Evolutionary conservation across 2,329 filamentous ascomycete genomes (phyloP).

Genomic region (Amphichorda felina): DNA sequence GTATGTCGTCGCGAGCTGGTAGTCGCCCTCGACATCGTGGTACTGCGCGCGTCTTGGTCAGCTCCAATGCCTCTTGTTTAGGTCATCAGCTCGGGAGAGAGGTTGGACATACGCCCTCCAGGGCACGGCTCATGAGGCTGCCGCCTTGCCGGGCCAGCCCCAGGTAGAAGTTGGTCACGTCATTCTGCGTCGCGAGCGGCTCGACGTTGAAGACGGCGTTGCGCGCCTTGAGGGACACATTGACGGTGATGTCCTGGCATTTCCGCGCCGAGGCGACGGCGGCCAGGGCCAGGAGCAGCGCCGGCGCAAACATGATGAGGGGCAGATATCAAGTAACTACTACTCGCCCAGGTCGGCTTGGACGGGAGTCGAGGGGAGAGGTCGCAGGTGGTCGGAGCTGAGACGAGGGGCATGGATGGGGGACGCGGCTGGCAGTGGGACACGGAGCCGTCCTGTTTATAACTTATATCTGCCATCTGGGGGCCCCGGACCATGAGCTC

Average conservation of each 20-base stretch:
- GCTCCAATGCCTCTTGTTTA: not conserved
- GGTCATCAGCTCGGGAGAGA: not conserved
- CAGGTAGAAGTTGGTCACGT: conserved; percentile 43
- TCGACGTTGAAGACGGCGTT: conserved; percentile 40
- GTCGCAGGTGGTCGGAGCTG: too few species aligned
- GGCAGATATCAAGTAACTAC: too few species aligned
- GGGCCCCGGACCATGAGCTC: too few species aligned
- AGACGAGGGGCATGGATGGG: too few species aligned
- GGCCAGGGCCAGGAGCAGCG: conserved; percentile 3
- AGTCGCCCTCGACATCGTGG: conserved; percentile 25
- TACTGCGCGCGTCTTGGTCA: not conserved
- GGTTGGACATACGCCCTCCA: conserved; percentile 31
- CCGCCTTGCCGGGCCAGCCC: conserved; percentile 33
- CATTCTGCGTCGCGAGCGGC: conserved; percentile 37
- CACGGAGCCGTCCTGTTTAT: too few species aligned
- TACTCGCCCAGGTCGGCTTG: too few species aligned
- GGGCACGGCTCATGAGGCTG: conserved; percentile 32
- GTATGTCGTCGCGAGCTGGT: conserved; percentile 48
- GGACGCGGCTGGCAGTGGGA: too few species aligned
- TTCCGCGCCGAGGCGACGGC: conserved; percentile 16
- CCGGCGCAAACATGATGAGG: conserved; percentile 4
- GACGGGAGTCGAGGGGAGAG: not conserved
- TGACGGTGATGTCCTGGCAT: conserved; percentile 40
- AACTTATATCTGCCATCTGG: too few species aligned
- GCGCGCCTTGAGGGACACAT: conserved; percentile 39